A percentile compares a stretch with the other conserved stretches of the same genome.
Conservation (phyloP, 805 yeast genomes). For the Saccharomycopsis vini region DNA sequence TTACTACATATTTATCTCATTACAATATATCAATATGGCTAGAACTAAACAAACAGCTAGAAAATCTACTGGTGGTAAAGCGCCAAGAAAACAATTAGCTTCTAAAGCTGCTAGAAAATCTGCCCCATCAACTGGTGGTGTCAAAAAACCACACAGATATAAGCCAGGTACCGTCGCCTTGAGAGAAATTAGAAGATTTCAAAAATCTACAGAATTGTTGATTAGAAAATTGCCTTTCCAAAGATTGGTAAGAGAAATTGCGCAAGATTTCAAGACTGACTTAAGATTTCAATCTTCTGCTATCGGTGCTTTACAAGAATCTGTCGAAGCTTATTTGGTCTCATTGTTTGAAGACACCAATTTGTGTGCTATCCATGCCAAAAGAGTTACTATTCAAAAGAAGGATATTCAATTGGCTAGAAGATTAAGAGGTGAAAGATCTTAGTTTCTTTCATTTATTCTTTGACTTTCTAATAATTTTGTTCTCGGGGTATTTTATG, state of each 20-base stretch:
- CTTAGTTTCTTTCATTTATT: slow-evolving; percentile 29
- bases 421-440: slow-evolving; percentile 95
- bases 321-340: slow-evolving; percentile 96
- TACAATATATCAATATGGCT: slow-evolving; percentile 45
- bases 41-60: slow-evolving; percentile 93
- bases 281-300: slow-evolving; percentile 97
- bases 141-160: slow-evolving; percentile 91
- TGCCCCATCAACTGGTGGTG: slow-evolving; percentile 89
- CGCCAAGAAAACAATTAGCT: slow-evolving; percentile 90
- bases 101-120: slow-evolving; percentile 91
- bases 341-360: slow-evolving; percentile 96
- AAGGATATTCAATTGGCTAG: slow-evolving; percentile 97
- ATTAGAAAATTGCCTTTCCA: slow-evolving; percentile 97
- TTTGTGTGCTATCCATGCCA: slow-evolving; percentile 97
- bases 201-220: slow-evolving; percentile 88
- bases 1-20: neutral
- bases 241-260: slow-evolving; percentile 92
- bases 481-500: neutral
- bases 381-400: slow-evolving; percentile 98
- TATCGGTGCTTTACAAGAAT: slow-evolving; percentile 95
- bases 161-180: slow-evolving; percentile 96
- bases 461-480: neutral
- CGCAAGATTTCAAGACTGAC: slow-evolving; percentile 88
- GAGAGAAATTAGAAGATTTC: slow-evolving; percentile 96
- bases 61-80: slow-evolving; percentile 93